phyloP scores from a whole-genome alignment of 2,329 filamentous ascomycete genomes.

The Fusarium sp. region DNA sequence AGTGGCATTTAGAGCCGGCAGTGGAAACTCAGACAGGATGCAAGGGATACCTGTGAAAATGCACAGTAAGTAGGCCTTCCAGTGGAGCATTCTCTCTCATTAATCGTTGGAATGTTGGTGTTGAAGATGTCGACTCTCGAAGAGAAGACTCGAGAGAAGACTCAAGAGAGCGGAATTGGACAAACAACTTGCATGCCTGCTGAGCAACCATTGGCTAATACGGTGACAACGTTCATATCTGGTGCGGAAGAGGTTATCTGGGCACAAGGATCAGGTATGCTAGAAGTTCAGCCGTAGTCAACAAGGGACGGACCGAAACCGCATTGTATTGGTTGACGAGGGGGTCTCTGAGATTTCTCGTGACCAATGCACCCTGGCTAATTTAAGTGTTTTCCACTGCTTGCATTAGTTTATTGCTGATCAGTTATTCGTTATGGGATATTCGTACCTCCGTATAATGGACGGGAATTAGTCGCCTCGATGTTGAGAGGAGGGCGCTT shows the following conservation, averaged over 20 bases:
- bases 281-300: slow-evolving; percentile 18
- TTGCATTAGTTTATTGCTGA: neutral
- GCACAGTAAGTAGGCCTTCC: neutral
- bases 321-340: slow-evolving; percentile 4
- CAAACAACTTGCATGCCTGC: neutral
- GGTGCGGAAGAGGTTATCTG: neutral
- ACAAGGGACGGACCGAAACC: slow-evolving; percentile 34
- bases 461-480: neutral
- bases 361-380: slow-evolving; percentile 2
- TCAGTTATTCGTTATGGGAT: neutral
- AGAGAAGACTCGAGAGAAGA: neutral
- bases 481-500: neutral
- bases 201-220: neutral
- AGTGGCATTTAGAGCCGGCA: neutral
- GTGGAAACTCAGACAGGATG: neutral
- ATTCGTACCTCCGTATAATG: slow-evolving; percentile 16
- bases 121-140: neutral
- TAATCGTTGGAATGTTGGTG: accelerated
- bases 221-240: neutral
- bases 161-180: neutral
- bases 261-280: neutral
- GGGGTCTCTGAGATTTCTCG: neutral
- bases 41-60: accelerated
- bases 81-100: neutral
- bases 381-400: neutral